These are phyloP conservation scores for Puccinia brachypodii DNA, from an alignment of 1,284 basidiomycete genomes.

Conservation along the genomic window DNA sequence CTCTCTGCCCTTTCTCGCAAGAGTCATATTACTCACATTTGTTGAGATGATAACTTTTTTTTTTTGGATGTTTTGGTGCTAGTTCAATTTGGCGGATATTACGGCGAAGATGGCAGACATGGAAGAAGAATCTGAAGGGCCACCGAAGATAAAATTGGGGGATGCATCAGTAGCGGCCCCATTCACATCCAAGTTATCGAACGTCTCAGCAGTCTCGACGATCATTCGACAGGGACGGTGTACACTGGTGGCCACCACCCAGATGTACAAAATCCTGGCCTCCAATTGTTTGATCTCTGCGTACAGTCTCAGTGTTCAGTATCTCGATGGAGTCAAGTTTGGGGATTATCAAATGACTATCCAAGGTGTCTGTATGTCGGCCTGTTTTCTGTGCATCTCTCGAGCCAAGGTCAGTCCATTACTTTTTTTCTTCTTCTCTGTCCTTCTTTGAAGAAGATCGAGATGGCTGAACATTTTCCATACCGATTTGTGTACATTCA, in stretches of 20 bases:
- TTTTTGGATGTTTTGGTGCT: no score
- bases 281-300: slow-evolving; percentile 94
- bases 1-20: neutral
- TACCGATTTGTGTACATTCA: slow-evolving; percentile 54
- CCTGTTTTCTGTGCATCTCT: slow-evolving; percentile 94
- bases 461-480: neutral
- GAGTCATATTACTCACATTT: neutral
- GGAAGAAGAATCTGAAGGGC: slow-evolving; percentile 80
- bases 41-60: slow-evolving; percentile 30
- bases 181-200: slow-evolving; percentile 90
- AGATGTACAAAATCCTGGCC: slow-evolving; percentile 98
- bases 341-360: slow-evolving; percentile 71
- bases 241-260: slow-evolving; percentile 91
- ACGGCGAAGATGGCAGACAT: slow-evolving; percentile 86
- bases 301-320: slow-evolving; percentile 91
- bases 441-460: neutral
- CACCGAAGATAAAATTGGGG: slow-evolving; percentile 93
- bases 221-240: slow-evolving; percentile 95
- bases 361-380: slow-evolving; percentile 79
- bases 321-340: slow-evolving; percentile 95
- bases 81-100: slow-evolving; percentile 85
- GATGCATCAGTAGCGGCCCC: slow-evolving; percentile 95
- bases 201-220: slow-evolving; percentile 90
- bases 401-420: slow-evolving; percentile 76
- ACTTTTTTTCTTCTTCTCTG: neutral